Evolutionary conservation across 2,329 filamentous ascomycete species (phyloP).

Genomic region (Pyrenophora tritici-repentis): DNA sequence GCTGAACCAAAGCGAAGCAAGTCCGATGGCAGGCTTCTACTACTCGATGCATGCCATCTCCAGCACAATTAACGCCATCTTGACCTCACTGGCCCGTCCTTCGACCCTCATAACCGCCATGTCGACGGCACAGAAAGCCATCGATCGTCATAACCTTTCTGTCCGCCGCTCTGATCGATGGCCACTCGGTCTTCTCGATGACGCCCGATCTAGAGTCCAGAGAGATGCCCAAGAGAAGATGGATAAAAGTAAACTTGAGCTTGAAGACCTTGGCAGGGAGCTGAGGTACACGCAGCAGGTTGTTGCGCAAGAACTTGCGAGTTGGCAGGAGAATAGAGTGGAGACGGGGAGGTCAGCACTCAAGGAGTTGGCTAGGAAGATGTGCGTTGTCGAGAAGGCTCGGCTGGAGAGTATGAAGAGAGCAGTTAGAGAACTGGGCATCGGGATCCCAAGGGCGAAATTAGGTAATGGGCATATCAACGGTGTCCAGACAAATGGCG

Average conservation of each 20-base stretch:
- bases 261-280: conserved; percentile 76
- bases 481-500: neutral
- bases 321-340: conserved; percentile 90
- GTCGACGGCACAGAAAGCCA: conserved; percentile 70
- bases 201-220: conserved; percentile 79
- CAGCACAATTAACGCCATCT: conserved; percentile 79
- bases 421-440: conserved; percentile 66
- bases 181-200: conserved; percentile 82
- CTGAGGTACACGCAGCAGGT: conserved; percentile 91
- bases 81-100: conserved; percentile 78
- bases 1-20: conserved; percentile 70
- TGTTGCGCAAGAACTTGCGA: conserved; percentile 86
- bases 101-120: conserved; percentile 78
- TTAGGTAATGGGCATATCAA: neutral
- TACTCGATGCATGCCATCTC: conserved; percentile 79
- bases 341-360: conserved; percentile 75
- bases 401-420: conserved; percentile 79
- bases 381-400: conserved; percentile 79
- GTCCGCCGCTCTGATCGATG: conserved; percentile 76
- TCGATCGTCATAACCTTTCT: conserved; percentile 77
- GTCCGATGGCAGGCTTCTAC: conserved; percentile 74
- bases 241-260: conserved; percentile 69
- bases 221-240: conserved; percentile 85
- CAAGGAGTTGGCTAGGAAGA: conserved; percentile 73
- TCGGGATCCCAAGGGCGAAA: neutral